Percentiles rank a stretch among this genome's conserved stretches.
These are phyloP conservation scores for Xylariaceae sp. DNA, from an alignment of 2,329 filamentous ascomycete genomes.

Conservation along the genomic window DNA sequence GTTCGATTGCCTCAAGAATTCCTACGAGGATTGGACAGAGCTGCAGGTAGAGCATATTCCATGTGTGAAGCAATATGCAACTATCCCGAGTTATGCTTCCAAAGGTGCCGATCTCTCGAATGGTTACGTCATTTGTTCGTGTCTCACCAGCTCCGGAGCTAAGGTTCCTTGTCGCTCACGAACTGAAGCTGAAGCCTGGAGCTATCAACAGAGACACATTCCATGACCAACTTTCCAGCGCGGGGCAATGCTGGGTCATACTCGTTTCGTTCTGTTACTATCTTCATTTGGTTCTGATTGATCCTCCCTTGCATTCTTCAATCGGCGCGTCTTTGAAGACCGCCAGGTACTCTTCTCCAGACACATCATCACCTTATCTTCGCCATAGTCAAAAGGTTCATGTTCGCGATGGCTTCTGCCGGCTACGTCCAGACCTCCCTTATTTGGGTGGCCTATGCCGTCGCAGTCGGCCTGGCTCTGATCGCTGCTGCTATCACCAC, in stretches of 20 bases:
- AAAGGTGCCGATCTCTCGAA: too few species aligned
- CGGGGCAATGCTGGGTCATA: slow-evolving; percentile 7
- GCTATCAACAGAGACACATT: slow-evolving; percentile 13
- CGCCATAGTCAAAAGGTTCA: too few species aligned
- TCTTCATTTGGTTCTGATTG: background rate
- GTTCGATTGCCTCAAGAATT: too few species aligned
- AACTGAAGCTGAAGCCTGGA: background rate
- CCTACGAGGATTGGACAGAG: too few species aligned
- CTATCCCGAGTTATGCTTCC: too few species aligned
- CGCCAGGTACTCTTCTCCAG: too few species aligned
- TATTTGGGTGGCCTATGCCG: slow-evolving; percentile 92
- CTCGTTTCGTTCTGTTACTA: slow-evolving; percentile 3
- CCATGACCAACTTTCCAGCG: slow-evolving; percentile 6
- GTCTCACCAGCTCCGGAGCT: slow-evolving; percentile 1
- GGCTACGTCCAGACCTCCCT: slow-evolving; percentile 79
- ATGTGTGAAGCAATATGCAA: too few species aligned
- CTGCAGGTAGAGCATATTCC: too few species aligned
- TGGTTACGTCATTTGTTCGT: slow-evolving; percentile 13
- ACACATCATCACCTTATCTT: too few species aligned
- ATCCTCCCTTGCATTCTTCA: too few species aligned
- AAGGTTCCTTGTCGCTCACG: background rate
- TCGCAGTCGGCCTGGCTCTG: slow-evolving; percentile 75
- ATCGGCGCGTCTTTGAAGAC: too few species aligned
- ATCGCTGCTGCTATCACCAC: slow-evolving; percentile 80
- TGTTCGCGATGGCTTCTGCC: slow-evolving; percentile 33